Evolutionary conservation across 1,284 basidiomycete species (phyloP), one percentile per base, ranked within the genome.

Genomic region (Termitomyces sp.): DNA sequence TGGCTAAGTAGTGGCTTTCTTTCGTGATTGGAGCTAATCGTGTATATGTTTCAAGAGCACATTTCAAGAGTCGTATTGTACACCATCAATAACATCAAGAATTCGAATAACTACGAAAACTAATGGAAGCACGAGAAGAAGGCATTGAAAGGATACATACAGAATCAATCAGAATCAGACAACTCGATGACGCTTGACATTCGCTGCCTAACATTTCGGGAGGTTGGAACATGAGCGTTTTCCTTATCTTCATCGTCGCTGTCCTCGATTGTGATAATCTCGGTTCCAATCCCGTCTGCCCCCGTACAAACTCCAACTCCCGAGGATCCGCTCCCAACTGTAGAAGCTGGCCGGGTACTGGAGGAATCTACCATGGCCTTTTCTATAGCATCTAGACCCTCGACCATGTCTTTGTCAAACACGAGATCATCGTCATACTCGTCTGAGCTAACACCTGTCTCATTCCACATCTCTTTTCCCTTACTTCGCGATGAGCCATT

Each of bases 221-320:
- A 24, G 21, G 73, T 75, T n/a, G 75, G 71, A 3, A 75, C 72
- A 4, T 76, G 77, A 24, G 75, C 65, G 60, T 86, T 86, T 66
- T 87, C 84, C 63, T 85, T 83, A 60, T 84, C 79, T 11, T 78
- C 76, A 28, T 74, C 74, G 4, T 78, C 77, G 9, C 77, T 76
- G 26, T 71, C 67, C 30, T 74, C 73, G 41, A 75, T 71, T 40
- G 64, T 66, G 49, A 77, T 73, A 7, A 71, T 61, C 21, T 70
- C 45, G 67, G n/a, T 37, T 38, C 14, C 16, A 44, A 19, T 39
- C 10, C 28, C 19, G 18, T 43, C 24, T n/a, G 26, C 24, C 16
- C 33, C n/a, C 19, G 43, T 19, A 19, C 47, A 11, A n/a, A 46
- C 43, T 31, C 53, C 50, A 6, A 43, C 35, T 26, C 31, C 43